These are phyloP conservation scores for Neonectria faginata DNA, from an alignment of 2,329 filamentous ascomycete genomes.

Conservation along the genomic window DNA sequence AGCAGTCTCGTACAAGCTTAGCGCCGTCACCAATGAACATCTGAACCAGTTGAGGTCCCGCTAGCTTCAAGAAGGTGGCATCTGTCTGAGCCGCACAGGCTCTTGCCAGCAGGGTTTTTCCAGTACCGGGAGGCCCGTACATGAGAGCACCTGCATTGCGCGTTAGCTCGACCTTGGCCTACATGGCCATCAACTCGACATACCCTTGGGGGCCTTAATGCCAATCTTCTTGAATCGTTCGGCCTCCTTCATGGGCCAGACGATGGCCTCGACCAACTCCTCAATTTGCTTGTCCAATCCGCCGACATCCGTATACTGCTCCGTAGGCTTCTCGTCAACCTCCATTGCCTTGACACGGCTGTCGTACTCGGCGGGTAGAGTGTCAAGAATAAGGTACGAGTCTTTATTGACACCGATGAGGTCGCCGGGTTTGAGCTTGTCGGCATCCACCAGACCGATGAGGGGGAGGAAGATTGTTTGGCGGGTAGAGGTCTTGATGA, in stretches of 20 bases:
- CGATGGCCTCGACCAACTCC: slow-evolving; percentile 96
- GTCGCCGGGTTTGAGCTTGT: slow-evolving; percentile 94
- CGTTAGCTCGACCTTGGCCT: slow-evolving; percentile 80
- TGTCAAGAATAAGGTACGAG: slow-evolving; percentile 96
- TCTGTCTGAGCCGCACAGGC: slow-evolving; percentile 98
- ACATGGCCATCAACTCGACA: slow-evolving; percentile 63
- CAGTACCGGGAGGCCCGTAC: slow-evolving; percentile 94
- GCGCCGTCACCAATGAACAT: slow-evolving; percentile 99
- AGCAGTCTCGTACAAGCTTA: slow-evolving; percentile 97
- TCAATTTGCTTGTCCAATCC: slow-evolving; percentile 99
- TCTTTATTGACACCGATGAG: slow-evolving; percentile 99
- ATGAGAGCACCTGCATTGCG: slow-evolving; percentile 94
- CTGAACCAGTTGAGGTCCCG: slow-evolving; percentile 96
- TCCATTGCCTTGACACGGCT: slow-evolving; percentile 99
- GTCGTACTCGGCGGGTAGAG: slow-evolving; percentile 96
- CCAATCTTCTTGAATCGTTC: slow-evolving; percentile 99
- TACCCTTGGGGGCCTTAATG: slow-evolving; percentile 99
- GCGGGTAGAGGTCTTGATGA: slow-evolving; percentile 98
- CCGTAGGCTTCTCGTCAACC: slow-evolving; percentile 98
- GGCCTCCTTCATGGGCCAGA: slow-evolving; percentile 99
- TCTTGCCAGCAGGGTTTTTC: slow-evolving; percentile 91
- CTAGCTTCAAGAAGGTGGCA: slow-evolving; percentile 97
- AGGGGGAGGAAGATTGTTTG: slow-evolving; percentile 99
- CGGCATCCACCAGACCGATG: slow-evolving; percentile 95
- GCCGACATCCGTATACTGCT: slow-evolving; percentile 98